Percentiles rank a stretch among this genome's conserved stretches.
phyloP scores from a whole-genome alignment of 352 stramenopile genomes.

The Pythium grandisporangium region DNA sequence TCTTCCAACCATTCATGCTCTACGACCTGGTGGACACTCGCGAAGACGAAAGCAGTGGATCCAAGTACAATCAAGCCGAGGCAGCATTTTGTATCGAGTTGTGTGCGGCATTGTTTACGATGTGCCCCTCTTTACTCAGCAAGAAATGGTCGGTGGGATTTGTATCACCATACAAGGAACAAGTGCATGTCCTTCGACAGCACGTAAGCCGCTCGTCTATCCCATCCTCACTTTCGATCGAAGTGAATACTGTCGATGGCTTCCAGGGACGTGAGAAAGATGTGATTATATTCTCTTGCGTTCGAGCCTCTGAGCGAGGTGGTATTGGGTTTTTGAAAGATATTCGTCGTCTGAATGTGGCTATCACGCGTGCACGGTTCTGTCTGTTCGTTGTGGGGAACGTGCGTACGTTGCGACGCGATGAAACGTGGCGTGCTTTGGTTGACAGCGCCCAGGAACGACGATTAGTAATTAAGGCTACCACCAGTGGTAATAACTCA shows the following conservation, averaged over 20 bases:
- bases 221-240: conserved; percentile 52
- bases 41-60: conserved; percentile 69
- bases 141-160: conserved; percentile 90
- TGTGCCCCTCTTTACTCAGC: conserved; percentile 33
- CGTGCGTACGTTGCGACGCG: conserved; percentile 56
- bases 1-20: conserved; percentile 82
- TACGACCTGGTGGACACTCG: conserved; percentile 76
- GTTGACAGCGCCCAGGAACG: conserved; percentile 63
- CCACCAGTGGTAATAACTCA: no score
- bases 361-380: conserved; percentile 84
- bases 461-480: conserved; percentile 50
- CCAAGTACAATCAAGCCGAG: conserved; percentile 74
- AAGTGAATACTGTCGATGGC: conserved; percentile 96
- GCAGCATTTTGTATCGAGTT: conserved; percentile 73
- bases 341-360: conserved; percentile 86
- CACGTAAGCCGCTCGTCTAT: conserved; percentile 47
- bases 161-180: conserved; percentile 98
- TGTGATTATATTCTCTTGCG: conserved; percentile 98
- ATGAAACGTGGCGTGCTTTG: conserved; percentile 74
- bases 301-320: conserved; percentile 72
- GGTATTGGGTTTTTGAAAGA: conserved; percentile 89
- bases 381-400: conserved; percentile 85
- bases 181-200: conserved; percentile 79
- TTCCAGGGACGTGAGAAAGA: conserved; percentile 99
- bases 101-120: conserved; percentile 52